Evolutionary conservation across 192 early-diverging fungal species (phyloP).

Genomic region (Umbelopsis ramanniana): DNA sequence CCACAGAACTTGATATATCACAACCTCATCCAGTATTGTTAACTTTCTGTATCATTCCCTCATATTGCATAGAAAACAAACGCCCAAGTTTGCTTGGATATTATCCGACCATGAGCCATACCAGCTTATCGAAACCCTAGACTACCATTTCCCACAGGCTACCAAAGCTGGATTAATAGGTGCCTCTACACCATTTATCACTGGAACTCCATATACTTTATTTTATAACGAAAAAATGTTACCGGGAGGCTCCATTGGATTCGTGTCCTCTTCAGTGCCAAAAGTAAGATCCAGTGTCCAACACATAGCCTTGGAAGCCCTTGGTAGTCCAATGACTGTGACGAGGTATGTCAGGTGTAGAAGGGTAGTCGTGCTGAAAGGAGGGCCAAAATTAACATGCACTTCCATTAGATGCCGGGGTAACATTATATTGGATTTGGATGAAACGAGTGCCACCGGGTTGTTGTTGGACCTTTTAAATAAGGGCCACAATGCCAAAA

Average conservation of each 20-base stretch:
- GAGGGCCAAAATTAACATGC: background rate
- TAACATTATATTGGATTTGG: constrained; percentile 60
- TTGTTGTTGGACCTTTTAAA: constrained; percentile 51
- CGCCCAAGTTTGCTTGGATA: constrained; percentile 34
- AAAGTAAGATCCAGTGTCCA: constrained; percentile 26
- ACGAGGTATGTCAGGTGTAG: constrained; percentile 39
- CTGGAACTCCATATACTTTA: constrained; percentile 52
- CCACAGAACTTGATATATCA: too few species aligned
- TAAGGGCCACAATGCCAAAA: constrained; percentile 21
- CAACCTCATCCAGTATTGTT: too few species aligned
- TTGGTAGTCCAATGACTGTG: constrained; percentile 54
- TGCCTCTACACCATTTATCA: constrained; percentile 60
- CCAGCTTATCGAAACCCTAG: constrained; percentile 52
- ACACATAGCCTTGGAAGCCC: constrained; percentile 43
- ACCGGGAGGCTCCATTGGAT: constrained; percentile 53
- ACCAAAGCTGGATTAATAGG: constrained; percentile 53
- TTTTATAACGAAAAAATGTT: constrained; percentile 49
- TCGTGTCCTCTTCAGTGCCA: constrained; percentile 34
- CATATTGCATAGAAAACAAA: background rate
- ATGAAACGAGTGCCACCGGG: constrained; percentile 51
- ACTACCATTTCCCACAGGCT: constrained; percentile 45
- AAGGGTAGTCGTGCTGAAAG: background rate
- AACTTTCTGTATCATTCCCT: too few species aligned
- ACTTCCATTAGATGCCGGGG: constrained; percentile 45
- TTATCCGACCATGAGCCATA: constrained; percentile 58